Evolutionary conservation across 179 eudicot genomes (phyloP).

Genomic region (Vitellaria paradoxa): DNA sequence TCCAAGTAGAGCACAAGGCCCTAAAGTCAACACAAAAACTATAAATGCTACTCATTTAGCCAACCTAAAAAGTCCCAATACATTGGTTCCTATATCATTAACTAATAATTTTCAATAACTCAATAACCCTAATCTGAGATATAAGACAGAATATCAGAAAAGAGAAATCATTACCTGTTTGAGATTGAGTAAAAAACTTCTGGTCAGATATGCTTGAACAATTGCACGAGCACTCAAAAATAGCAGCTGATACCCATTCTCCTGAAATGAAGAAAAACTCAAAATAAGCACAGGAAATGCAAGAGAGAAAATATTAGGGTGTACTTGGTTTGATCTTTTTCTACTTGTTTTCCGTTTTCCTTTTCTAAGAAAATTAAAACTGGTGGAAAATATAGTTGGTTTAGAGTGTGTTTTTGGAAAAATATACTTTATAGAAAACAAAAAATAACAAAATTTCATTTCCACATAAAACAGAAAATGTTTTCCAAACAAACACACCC

Average conservation of each 20-base stretch:
- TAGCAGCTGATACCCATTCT: slow-evolving; percentile 93
- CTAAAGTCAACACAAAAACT: too few relatives aligned
- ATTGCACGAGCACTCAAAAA: slow-evolving; percentile 98
- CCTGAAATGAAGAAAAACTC: slow-evolving; percentile 50
- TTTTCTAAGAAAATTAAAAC: too few relatives aligned
- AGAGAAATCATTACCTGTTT: slow-evolving; percentile 62
- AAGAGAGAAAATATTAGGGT: neutral
- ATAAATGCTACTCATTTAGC: neutral
- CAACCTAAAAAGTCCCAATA: neutral
- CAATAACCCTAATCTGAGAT: neutral
- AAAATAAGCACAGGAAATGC: neutral
- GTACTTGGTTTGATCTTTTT: too few relatives aligned
- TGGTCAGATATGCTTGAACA: slow-evolving; percentile 95
- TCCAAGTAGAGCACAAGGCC: too few relatives aligned
- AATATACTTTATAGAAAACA: too few relatives aligned
- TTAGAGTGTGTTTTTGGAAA: too few relatives aligned
- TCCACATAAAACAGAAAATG: too few relatives aligned
- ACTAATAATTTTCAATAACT: neutral
- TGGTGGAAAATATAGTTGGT: too few relatives aligned
- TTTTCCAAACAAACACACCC: too few relatives aligned
- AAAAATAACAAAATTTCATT: too few relatives aligned
- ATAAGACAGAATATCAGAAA: too few relatives aligned
- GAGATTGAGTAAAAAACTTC: slow-evolving; percentile 81
- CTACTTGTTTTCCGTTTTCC: too few relatives aligned
- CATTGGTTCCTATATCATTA: neutral